Base-by-base conservation (phyloP, 2,329 filamentous ascomycete species). In the Periconia sp. region DNA sequence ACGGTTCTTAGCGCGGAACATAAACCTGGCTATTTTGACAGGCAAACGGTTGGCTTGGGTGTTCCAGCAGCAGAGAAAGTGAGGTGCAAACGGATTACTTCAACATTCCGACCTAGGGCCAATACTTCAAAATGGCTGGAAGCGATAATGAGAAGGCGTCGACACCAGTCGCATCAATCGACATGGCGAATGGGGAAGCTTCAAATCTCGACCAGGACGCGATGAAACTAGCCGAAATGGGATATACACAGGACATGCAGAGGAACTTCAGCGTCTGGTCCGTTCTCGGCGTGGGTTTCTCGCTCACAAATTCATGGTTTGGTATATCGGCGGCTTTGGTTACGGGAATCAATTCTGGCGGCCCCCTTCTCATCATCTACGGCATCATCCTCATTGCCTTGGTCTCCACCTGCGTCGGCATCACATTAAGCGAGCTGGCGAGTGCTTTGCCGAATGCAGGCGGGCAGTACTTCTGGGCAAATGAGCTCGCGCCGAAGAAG, bases 391-490 rank as follows among this genome's bases (percentile, higher is more conserved):
- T 76, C 48, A 71, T 78, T 32, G 67, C 69, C 5, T 48, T 77
- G 31, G 65, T 78, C 37, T 75, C 73, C 4, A 68, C 65, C 1
- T 76, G 73, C 41, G 74, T 79, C 9, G 76, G 68, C 9, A 66
- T 74, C 31, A 72, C 71, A 10, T 56, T 78, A 29, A 74, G 71
- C 10, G 76, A 80, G 51, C 49, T 80, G 31, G 74, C 74, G 3
- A 76, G 72, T 43, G 72, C 76, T 8, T 62, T 77, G 55, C 77
- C 76, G 3, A 78, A 78, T 61, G 73, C 77, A 5, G 77, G 76
- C 17, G 77, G 77, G 0, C 74, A 78, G 56, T 79, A 79, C 53
- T 78, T 77, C 49, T 79, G 76, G 75, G 73, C 76, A 2, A 74
- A 71, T 38, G 70, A 76, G 43, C 56, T 80, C 48, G 74, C 75